Conservation (phyloP, 1,284 basidiomycete species). For the Ceratobasidium sp. region DNA sequence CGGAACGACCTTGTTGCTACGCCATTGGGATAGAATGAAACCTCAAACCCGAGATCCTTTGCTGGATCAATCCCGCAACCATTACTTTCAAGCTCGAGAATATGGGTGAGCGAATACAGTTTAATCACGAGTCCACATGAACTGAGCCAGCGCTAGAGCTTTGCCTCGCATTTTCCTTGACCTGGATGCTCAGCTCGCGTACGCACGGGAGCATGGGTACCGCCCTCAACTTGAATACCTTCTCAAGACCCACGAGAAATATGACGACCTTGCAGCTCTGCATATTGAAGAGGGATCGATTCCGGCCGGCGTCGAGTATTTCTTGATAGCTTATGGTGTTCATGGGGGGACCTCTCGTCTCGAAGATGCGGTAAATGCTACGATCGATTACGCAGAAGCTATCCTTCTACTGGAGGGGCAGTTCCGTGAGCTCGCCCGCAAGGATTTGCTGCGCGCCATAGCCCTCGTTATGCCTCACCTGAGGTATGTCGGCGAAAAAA, state of each 20-base stretch:
- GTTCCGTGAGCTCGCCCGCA: background rate
- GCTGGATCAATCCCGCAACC: background rate
- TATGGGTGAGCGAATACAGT: background rate
- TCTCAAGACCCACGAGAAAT: background rate
- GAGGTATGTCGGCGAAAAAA: background rate
- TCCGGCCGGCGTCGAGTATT: background rate
- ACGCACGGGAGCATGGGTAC: background rate
- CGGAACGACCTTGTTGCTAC: background rate
- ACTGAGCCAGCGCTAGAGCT: background rate
- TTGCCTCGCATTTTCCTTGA: background rate
- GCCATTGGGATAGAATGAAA: background rate
- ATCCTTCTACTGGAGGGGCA: background rate
- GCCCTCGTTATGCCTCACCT: background rate
- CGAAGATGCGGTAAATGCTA: background rate
- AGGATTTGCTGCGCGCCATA: background rate
- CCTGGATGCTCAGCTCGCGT: conserved; percentile 8
- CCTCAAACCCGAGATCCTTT: background rate
- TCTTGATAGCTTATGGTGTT: background rate
- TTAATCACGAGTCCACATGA: background rate
- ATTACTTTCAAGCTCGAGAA: background rate
- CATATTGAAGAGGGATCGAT: background rate
- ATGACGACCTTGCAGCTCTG: conserved; percentile 5
- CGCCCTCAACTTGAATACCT: conserved; percentile 8
- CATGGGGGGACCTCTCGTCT: background rate
- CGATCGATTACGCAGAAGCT: background rate